A percentile compares a stretch with the other conserved stretches of the same genome.
Evolutionary conservation across 331 rosid species (phyloP).

Genomic region (Pyrus hybrid): DNA sequence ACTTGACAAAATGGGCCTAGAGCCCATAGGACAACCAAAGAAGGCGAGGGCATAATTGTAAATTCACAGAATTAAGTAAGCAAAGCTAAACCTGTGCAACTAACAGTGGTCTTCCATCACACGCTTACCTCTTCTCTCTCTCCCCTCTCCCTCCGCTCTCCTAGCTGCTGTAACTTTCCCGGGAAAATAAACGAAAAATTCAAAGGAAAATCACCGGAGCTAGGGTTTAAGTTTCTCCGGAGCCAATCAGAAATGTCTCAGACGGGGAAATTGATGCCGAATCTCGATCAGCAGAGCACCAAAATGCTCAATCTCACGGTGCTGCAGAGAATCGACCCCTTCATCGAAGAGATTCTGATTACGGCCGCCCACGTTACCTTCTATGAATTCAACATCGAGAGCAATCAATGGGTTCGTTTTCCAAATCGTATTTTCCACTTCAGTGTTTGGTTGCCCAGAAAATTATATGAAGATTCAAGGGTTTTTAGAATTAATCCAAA

Average conservation of each 20-base stretch:
- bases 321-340: slow-evolving; percentile 78
- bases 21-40: not conserved
- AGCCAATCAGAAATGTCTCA: slow-evolving; percentile 49
- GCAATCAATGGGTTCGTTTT: slow-evolving; percentile 77
- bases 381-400: slow-evolving; percentile 81
- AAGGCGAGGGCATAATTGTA: not conserved
- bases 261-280: slow-evolving; percentile 82
- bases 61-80: not conserved
- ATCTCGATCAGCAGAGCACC: slow-evolving; percentile 82
- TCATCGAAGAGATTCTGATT: slow-evolving; percentile 85
- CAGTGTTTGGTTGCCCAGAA: not conserved
- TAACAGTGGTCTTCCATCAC: not conserved
- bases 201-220: not conserved
- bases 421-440: not conserved
- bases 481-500: not conserved
- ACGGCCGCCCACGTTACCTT: slow-evolving; percentile 90
- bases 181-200: slow-evolving; percentile 28
- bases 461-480: not conserved
- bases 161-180: slow-evolving; percentile 15
- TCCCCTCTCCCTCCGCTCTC: not conserved
- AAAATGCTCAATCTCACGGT: slow-evolving; percentile 87
- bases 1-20: not conserved
- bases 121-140: not conserved
- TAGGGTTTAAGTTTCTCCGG: slow-evolving; percentile 35
- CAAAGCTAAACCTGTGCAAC: not conserved